Percentiles rank a stretch among this genome's conserved stretches.
Conservation (phyloP, 352 stramenopile species). For the Pythium plurisporium region DNA sequence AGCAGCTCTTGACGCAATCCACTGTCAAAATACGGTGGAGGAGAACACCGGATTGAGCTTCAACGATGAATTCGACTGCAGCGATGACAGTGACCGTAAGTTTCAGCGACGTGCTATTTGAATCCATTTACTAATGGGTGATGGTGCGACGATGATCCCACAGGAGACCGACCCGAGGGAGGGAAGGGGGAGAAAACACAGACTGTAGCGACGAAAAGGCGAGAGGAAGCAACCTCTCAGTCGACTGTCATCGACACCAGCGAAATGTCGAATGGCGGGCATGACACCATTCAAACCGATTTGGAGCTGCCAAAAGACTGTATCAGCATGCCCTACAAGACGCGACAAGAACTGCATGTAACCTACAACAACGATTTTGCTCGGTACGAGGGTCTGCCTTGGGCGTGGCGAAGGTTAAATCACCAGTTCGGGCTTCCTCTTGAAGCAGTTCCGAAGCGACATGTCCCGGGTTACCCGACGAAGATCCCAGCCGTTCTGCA, state of each 20-base stretch:
- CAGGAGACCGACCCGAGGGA: background rate
- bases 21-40: background rate
- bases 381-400: conserved; percentile 71
- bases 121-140: background rate
- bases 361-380: conserved; percentile 63
- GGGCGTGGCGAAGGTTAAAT: conserved; percentile 58
- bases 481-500: conserved; percentile 73
- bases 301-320: conserved; percentile 17
- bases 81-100: background rate
- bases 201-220: background rate
- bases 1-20: conserved; percentile 20
- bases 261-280: conserved; percentile 3
- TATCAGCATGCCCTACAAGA: conserved; percentile 70
- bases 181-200: background rate
- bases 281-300: background rate
- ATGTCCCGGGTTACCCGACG: conserved; percentile 48
- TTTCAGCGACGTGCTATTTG: background rate
- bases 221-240: background rate
- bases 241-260: conserved; percentile 11
- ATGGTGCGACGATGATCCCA: background rate
- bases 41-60: background rate
- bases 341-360: conserved; percentile 61
- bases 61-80: background rate
- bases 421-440: conserved; percentile 73
- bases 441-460: conserved; percentile 51